Evolutionary conservation across 2,329 filamentous ascomycete species (phyloP), one percentile per base, ranked within the genome.

Genomic region (Albophoma yamanashiensis): DNA sequence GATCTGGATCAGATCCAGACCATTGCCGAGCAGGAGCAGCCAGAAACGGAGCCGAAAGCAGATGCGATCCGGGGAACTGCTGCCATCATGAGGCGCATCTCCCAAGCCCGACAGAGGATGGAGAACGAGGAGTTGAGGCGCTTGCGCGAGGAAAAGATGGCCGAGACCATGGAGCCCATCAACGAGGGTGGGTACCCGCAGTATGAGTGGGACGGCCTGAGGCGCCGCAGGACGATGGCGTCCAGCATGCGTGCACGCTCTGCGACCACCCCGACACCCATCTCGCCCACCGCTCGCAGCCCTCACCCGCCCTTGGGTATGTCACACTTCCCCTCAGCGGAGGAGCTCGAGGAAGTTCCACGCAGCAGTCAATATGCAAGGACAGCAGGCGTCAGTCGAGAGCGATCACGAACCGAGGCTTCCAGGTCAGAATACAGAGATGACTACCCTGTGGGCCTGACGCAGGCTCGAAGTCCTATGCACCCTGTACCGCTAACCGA

Each of bases 1-100:
- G 92, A 97, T 69, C 82, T 99, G 58, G 89, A 97, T 68, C 93
- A 99, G 78, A 89, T 97, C 59, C 90, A 94, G 39, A 96, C 93
- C 38, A 94, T 97, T 63, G 93, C 91, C 55, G 91, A 97, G 68
- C 91, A 96, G 69, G 91, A 96, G 71, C 92, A 97, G 71, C 89
- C 92, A n/a, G 94, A 99, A 73, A 89, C 89, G 17, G 94, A 99
- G 68, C 94, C 94, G 58, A 95, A 96, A 70, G 94, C 94, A 17
- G 94, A 99, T 73, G 92, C 94, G 12, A 95, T 99, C 68, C 90
- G 94, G 65, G 94, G 93, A 62, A 80, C 93, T 20, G 92, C 91
- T 8, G 91, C 92, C 55, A 91, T 99, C 61, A 82, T 99, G 58
- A 86, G 94, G 63, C 85, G 89, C 17, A 80, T 99, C 57, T 97